phyloP scores from a whole-genome alignment of 192 early-diverging fungal species.

The Jimgerdemannia lactiflua region DNA sequence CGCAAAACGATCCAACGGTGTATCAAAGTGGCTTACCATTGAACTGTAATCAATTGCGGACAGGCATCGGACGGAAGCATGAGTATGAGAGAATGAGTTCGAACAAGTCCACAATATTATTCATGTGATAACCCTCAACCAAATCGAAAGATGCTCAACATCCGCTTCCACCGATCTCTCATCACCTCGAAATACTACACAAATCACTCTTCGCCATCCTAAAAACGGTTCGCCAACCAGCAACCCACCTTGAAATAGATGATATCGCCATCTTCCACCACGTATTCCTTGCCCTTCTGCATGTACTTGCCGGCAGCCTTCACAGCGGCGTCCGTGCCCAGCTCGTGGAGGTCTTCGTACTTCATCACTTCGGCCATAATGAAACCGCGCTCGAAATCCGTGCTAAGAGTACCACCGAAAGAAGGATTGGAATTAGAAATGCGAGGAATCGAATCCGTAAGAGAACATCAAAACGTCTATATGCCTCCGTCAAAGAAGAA shows the following conservation, averaged over 20 bases:
- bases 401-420: slow-evolving; percentile 10
- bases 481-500: not conserved
- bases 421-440: not conserved
- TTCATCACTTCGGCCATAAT: slow-evolving; percentile 94
- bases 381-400: slow-evolving; percentile 81
- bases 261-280: slow-evolving; percentile 93
- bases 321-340: slow-evolving; percentile 84
- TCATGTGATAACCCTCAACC: no score
- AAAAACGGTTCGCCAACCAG: not conserved
- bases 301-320: slow-evolving; percentile 90
- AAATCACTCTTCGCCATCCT: no score
- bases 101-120: no score
- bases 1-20: no score
- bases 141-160: no score
- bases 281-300: slow-evolving; percentile 90
- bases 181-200: no score
- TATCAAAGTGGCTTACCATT: not conserved
- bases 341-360: slow-evolving; percentile 82
- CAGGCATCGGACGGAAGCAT: not conserved
- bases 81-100: no score
- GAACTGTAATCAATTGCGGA: not conserved
- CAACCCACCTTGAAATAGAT: slow-evolving; percentile 60
- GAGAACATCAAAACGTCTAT: slow-evolving; percentile 30
- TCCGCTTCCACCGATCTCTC: not conserved
- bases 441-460: not conserved